Evolutionary conservation across 495 filamentous ascomycete species (phyloP), one percentile per base, ranked within the genome.

Genomic region (Trypethelium eluteriae): DNA sequence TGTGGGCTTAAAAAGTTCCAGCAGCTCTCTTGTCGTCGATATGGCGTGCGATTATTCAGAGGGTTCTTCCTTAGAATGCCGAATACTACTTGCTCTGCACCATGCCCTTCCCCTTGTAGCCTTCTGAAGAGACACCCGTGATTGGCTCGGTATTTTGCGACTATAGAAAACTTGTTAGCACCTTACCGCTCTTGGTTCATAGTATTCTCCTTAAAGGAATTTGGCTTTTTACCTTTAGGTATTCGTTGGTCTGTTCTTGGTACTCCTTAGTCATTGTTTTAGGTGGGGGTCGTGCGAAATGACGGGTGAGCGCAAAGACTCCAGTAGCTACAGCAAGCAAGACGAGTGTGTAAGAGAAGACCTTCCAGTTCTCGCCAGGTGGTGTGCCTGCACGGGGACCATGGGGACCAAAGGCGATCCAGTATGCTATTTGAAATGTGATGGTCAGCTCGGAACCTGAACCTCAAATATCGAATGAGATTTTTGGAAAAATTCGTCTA

Each of bases 381-480:
- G 93, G 90, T 64, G 88, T 75, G 39, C 83, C 77, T 47, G 93
- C 83, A 64, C 94, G 92, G 66, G 94, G 94, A 66, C 94, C 94
- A 78, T 98, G 95, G 69, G 91, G 83, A 64, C 94, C 94, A 77
- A 98, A 98, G 70, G 94, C 93, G 73, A 98, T 96, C 87, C 88
- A 98, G 88, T 97, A 98, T 70, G 94, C 94, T 98, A 77, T 75
- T 56, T 50, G 39, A 18, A 62, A 62, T 14, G 41, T 44, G 14
- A 44, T 35, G 7, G 53, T 59, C 32, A 59, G 53, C 32, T 10
- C 11, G 36, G 25, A 36, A 7, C 32, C 36, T 18, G 7, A 34
- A 32, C 53, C 18, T 36, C 25, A 59, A 9, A 7, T 4, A 36
- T n/a, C 7, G 7, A 35, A 10, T 34, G 5, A 5, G 18, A 7